Evolutionary conservation across 768 basidiomycete species (phyloP).

Genomic region (Boletus edulis): DNA sequence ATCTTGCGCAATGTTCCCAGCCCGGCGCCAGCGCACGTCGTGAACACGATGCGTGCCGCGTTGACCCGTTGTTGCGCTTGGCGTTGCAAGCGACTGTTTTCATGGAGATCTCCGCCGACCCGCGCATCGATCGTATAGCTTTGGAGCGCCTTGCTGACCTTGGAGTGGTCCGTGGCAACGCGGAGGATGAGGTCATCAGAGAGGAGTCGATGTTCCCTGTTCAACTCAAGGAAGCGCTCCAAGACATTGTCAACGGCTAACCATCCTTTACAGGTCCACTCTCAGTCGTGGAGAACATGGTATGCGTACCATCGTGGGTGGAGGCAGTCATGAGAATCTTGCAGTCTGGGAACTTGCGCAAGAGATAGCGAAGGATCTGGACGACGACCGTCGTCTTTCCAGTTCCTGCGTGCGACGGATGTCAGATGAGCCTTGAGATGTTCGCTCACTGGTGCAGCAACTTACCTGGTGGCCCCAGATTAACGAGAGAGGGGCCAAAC

Average conservation of each 20-base stretch:
- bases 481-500: constrained; percentile 44
- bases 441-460: background rate
- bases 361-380: constrained; percentile 48
- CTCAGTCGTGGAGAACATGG: background rate
- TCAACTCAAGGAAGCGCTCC: constrained; percentile 55
- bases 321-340: constrained; percentile 72
- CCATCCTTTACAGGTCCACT: background rate
- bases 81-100: constrained; percentile 54
- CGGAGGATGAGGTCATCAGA: constrained; percentile 59
- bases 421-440: background rate
- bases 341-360: constrained; percentile 30
- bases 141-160: constrained; percentile 56
- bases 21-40: constrained; percentile 65
- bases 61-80: constrained; percentile 59
- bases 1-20: constrained; percentile 53
- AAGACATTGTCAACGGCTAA: constrained; percentile 72
- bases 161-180: constrained; percentile 63
- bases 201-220: constrained; percentile 43
- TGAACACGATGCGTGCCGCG: constrained; percentile 56
- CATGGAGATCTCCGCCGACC: constrained; percentile 56
- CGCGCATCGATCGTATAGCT: constrained; percentile 62
- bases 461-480: constrained; percentile 69
- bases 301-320: constrained; percentile 56
- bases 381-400: constrained; percentile 73
- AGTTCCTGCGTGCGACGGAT: constrained; percentile 42